phyloP scores from a whole-genome alignment of 371 early-diverging fungal genomes.

The Chytridiales sp. region DNA sequence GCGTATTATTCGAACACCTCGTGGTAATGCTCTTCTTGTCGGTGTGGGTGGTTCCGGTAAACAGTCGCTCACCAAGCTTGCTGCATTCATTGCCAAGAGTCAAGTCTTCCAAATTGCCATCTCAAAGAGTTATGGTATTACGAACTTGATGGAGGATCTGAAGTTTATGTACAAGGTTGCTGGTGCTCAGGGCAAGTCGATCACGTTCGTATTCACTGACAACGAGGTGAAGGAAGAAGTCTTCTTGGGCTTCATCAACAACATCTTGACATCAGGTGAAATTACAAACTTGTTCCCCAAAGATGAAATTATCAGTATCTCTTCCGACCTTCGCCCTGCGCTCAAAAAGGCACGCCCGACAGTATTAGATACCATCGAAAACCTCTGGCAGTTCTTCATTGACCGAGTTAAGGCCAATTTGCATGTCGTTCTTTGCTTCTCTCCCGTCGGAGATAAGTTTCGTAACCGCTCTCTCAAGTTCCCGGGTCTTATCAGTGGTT shows the following conservation, averaged over 20 bases:
- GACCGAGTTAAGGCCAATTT: slow-evolving; percentile 62
- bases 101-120: slow-evolving; percentile 63
- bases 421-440: slow-evolving; percentile 63
- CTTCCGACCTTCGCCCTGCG: slow-evolving; percentile 49
- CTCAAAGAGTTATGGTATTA: slow-evolving; percentile 52
- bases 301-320: slow-evolving; percentile 56
- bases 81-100: slow-evolving; percentile 59
- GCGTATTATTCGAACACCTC: slow-evolving; percentile 55
- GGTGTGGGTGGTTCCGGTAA: slow-evolving; percentile 67
- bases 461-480: slow-evolving; percentile 61
- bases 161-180: slow-evolving; percentile 61
- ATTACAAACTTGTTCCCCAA: slow-evolving; percentile 60
- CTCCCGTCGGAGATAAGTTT: slow-evolving; percentile 65
- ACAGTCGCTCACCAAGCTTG: slow-evolving; percentile 59
- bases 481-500: slow-evolving; percentile 59
- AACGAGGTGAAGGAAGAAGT: slow-evolving; percentile 63
- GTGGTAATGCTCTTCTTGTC: slow-evolving; percentile 59
- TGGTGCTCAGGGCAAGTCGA: slow-evolving; percentile 52
- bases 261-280: slow-evolving; percentile 63
- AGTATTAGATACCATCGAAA: slow-evolving; percentile 57
- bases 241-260: slow-evolving; percentile 62
- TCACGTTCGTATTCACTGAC: slow-evolving; percentile 64
- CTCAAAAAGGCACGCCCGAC: slow-evolving; percentile 56
- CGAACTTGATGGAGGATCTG: slow-evolving; percentile 61
- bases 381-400: slow-evolving; percentile 63